phyloP scores from a whole-genome alignment of 1,284 basidiomycete species.

The Wallemia mellicola region DNA sequence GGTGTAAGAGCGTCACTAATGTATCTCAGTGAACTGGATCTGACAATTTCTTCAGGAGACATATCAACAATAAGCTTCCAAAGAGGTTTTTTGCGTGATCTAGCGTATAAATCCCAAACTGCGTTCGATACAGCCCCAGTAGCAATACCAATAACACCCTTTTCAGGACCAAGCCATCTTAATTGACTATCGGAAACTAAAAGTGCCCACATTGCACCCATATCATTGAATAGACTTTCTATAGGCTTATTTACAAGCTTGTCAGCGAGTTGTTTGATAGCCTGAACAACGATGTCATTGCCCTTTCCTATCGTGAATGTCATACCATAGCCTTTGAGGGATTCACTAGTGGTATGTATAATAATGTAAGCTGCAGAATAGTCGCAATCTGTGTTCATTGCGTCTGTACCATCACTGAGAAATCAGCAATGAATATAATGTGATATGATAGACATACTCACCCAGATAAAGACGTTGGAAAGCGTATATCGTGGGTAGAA shows the following conservation, averaged over 20 bases:
- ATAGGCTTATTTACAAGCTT: slow-evolving; percentile 57
- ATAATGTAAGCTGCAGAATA: slow-evolving; percentile 76
- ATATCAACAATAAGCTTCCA: slow-evolving; percentile 65
- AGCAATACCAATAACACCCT: slow-evolving; percentile 50
- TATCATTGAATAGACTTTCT: slow-evolving; percentile 53
- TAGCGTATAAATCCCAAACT: slow-evolving; percentile 54
- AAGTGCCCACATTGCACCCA: slow-evolving; percentile 36
- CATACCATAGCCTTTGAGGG: slow-evolving; percentile 64
- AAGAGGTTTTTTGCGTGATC: slow-evolving; percentile 39
- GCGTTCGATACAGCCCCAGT: slow-evolving; percentile 51
- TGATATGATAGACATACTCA: slow-evolving; percentile 2
- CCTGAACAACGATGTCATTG: slow-evolving; percentile 60
- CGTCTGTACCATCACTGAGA: slow-evolving; percentile 58
- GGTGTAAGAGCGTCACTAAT: slow-evolving; percentile 76
- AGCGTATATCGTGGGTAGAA: slow-evolving; percentile 4
- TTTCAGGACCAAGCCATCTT: slow-evolving; percentile 33
- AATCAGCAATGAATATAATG: slow-evolving; percentile 7
- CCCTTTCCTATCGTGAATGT: slow-evolving; percentile 90
- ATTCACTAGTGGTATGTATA: slow-evolving; percentile 27
- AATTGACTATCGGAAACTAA: slow-evolving; percentile 61
- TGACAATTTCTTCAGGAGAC: slow-evolving; percentile 37
- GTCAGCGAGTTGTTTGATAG: slow-evolving; percentile 44
- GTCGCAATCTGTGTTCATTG: slow-evolving; percentile 81
- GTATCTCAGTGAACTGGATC: slow-evolving; percentile 58
- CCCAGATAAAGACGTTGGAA: slow-evolving; percentile 6